Evolutionary conservation across 371 early-diverging fungal genomes (phyloP).

Genomic region (Mortierella sp.): DNA sequence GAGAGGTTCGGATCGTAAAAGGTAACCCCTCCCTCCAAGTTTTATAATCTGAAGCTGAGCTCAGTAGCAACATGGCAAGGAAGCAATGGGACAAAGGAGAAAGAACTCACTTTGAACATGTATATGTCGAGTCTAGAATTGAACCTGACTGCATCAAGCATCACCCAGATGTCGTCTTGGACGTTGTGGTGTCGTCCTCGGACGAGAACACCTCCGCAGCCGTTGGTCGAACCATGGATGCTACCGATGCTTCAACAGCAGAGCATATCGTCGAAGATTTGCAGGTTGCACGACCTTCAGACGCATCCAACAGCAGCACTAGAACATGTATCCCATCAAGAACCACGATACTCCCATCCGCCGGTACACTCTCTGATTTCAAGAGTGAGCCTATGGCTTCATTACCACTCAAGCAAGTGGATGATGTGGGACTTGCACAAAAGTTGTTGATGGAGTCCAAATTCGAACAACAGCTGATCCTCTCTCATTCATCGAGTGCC

Average conservation of each 20-base stretch:
- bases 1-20: not conserved
- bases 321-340: not conserved
- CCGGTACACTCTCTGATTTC: not conserved
- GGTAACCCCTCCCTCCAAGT: too few species aligned
- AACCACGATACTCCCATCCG: not conserved
- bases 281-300: too few species aligned
- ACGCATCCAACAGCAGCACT: not conserved
- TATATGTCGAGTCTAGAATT: conserved; percentile 1
- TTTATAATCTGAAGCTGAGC: too few species aligned
- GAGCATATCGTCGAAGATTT: not conserved
- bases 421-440: not conserved
- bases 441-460: not conserved
- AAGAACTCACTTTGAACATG: not conserved
- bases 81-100: too few species aligned
- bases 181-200: conserved; percentile 1
- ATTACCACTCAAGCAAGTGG: not conserved
- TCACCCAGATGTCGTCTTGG: conserved; percentile 10
- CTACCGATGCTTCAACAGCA: not conserved
- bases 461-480: not conserved
- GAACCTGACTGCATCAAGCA: conserved; percentile 3
- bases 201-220: not conserved
- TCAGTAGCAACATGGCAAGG: too few species aligned
- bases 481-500: not conserved
- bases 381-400: not conserved
- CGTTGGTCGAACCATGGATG: not conserved